A percentile compares a stretch with the other conserved stretches of the same genome.
These are phyloP conservation scores for Scleroderma citrinum DNA, from an alignment of 768 basidiomycete species.

Conservation along the genomic window DNA sequence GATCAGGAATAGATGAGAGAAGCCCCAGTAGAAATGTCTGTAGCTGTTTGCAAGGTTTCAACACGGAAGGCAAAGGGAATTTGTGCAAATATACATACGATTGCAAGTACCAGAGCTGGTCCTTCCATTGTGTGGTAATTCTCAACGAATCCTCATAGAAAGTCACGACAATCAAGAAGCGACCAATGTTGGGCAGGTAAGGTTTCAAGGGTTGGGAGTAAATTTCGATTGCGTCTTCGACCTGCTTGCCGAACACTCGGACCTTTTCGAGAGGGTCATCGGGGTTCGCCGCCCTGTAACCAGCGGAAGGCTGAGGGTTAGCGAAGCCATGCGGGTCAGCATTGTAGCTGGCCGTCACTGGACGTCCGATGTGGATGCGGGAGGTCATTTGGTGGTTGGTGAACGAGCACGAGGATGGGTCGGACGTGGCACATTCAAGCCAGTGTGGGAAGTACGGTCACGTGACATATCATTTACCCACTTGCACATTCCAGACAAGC, in stretches of 20 bases:
- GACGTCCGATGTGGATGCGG: slow-evolving; percentile 78
- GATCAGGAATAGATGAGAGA: slow-evolving; percentile 90
- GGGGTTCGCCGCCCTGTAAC: slow-evolving; percentile 75
- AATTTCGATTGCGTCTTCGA: slow-evolving; percentile 91
- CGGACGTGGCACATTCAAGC: slow-evolving; percentile 19
- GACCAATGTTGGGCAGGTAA: slow-evolving; percentile 88
- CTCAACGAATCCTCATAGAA: slow-evolving; percentile 96
- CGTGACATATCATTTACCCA: too few relatives aligned
- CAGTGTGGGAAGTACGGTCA: slow-evolving; percentile 17
- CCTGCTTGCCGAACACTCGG: slow-evolving; percentile 58
- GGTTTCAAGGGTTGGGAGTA: slow-evolving; percentile 92
- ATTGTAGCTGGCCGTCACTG: slow-evolving; percentile 52
- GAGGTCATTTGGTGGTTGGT: slow-evolving; percentile 53
- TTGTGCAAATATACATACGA: slow-evolving; percentile 52
- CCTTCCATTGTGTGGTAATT: slow-evolving; percentile 91
- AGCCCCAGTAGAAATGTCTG: slow-evolving; percentile 90
- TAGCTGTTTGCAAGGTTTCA: slow-evolving; percentile 50
- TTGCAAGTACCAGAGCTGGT: slow-evolving; percentile 98
- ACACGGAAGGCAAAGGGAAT: neutral
- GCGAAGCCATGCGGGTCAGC: slow-evolving; percentile 77
- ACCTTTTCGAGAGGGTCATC: slow-evolving; percentile 80
- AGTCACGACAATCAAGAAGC: slow-evolving; percentile 96
- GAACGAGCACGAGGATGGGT: neutral
- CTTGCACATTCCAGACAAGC: neutral
- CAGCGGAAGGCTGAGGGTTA: slow-evolving; percentile 61